phyloP scores from a whole-genome alignment of 2,329 filamentous ascomycete genomes.

The Trichoderma sp. region DNA sequence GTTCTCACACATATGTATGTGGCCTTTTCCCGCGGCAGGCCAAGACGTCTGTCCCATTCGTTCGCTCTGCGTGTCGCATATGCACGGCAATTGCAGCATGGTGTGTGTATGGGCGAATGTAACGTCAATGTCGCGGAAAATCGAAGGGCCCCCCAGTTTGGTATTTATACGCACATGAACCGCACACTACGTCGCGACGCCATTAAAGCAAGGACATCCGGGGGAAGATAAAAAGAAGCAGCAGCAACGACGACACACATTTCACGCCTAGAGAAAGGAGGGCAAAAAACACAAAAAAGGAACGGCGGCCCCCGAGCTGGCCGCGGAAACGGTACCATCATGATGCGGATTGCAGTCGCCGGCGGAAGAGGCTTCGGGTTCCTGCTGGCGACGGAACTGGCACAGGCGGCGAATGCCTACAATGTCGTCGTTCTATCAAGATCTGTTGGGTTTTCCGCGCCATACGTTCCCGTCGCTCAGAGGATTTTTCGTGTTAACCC shows the following conservation, averaged over 20 bases:
- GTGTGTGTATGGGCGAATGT: constrained; percentile 28
- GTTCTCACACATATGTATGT: constrained; percentile 22
- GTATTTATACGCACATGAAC: constrained; percentile 25
- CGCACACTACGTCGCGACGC: constrained; percentile 18
- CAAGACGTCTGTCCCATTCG: constrained; percentile 22
- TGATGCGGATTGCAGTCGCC: constrained; percentile 53
- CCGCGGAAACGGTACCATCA: constrained; percentile 28
- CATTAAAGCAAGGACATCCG: constrained; percentile 3
- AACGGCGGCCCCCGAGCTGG: constrained; percentile 19
- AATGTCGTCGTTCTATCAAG: constrained; percentile 71
- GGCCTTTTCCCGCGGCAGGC: constrained; percentile 20
- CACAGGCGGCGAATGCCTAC: constrained; percentile 59
- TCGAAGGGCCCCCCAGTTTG: constrained; percentile 21
- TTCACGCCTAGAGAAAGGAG: constrained; percentile 14
- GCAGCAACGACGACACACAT: not conserved
- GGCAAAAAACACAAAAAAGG: constrained; percentile 8
- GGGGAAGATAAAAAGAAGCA: not conserved
- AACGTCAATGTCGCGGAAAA: constrained; percentile 31
- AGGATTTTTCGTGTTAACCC: constrained; percentile 28
- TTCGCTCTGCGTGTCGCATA: constrained; percentile 20
- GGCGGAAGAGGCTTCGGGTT: constrained; percentile 49
- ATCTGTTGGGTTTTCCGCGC: constrained; percentile 34
- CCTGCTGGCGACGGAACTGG: constrained; percentile 55
- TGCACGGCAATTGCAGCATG: constrained; percentile 23
- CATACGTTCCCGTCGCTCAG: constrained; percentile 5